Evolutionary conservation across 2,329 filamentous ascomycete species (phyloP).

Genomic region (Botrytis porri): DNA sequence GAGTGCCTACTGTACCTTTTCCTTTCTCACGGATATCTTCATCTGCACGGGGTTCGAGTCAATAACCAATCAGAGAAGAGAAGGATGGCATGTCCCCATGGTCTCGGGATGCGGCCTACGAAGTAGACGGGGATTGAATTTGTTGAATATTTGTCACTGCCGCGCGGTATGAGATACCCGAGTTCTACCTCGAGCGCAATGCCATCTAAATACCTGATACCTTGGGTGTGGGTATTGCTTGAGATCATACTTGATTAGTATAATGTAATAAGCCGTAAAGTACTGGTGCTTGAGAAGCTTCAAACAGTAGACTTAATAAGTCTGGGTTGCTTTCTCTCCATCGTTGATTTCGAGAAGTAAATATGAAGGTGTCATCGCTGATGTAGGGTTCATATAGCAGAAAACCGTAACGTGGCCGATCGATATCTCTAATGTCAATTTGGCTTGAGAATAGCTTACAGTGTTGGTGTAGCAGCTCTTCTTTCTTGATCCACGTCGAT

Average conservation of each 20-base stretch:
- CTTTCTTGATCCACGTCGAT: not conserved
- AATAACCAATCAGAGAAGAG: not conserved
- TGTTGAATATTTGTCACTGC: not conserved
- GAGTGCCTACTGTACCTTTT: not conserved
- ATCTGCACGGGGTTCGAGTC: not conserved
- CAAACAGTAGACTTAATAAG: not conserved
- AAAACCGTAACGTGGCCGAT: not conserved
- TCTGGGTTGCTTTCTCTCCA: not conserved
- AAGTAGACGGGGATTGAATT: not conserved
- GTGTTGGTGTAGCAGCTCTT: not conserved
- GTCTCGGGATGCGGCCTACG: slow-evolving; percentile 8
- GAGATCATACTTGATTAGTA: not conserved
- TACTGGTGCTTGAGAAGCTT: not conserved
- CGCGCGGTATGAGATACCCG: slow-evolving; percentile 1
- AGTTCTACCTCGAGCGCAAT: not conserved
- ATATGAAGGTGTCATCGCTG: not conserved
- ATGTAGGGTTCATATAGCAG: not conserved
- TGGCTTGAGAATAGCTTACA: not conserved
- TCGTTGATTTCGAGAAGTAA: not conserved
- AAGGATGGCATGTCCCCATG: not conserved
- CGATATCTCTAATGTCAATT: not conserved
- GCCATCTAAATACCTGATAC: not conserved
- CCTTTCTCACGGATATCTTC: not conserved
- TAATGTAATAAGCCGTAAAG: not conserved
- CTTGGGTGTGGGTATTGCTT: not conserved